A percentile compares a stretch with the other conserved stretches of the same genome.
Evolutionary conservation across 2,329 filamentous ascomycete species (phyloP).

Genomic region (Diplodia scrobiculata): DNA sequence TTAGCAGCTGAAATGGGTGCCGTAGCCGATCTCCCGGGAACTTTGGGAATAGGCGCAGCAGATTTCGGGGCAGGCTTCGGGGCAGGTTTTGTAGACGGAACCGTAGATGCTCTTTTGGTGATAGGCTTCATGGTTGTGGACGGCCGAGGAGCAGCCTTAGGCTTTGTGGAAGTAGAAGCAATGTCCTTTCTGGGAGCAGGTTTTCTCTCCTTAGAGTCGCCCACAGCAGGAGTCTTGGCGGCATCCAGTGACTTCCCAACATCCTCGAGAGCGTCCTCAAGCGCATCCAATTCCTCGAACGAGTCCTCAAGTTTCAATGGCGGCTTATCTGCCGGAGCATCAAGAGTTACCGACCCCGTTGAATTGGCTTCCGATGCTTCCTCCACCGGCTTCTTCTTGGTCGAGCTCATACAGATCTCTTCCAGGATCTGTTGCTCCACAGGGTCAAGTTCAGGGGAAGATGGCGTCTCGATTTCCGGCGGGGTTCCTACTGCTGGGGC

Average conservation of each 20-base stretch:
- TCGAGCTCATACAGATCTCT: neutral
- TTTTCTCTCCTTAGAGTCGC: conserved; percentile 37
- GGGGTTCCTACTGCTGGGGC: neutral
- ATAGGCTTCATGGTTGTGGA: conserved; percentile 9
- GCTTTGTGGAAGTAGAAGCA: neutral
- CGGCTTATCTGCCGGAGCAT: conserved; percentile 34
- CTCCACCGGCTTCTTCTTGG: neutral
- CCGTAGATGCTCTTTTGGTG: conserved; percentile 7
- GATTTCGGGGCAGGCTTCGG: conserved; percentile 13
- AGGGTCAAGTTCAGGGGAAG: conserved; percentile 17
- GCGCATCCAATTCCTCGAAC: conserved; percentile 54
- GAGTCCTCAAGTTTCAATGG: conserved; percentile 50
- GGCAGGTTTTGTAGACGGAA: neutral
- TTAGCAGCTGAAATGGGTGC: neutral
- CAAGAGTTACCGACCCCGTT: neutral
- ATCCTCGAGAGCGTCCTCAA: conserved; percentile 56
- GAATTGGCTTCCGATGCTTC: conserved; percentile 31
- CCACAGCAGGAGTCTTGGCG: conserved; percentile 34
- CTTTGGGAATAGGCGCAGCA: neutral
- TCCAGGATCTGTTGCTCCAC: conserved; percentile 18
- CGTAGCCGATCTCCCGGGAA: neutral
- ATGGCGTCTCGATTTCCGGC: neutral
- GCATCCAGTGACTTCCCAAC: conserved; percentile 46
- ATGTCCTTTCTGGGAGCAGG: neutral
- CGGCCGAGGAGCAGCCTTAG: conserved; percentile 2